A percentile compares a stretch with the other conserved stretches of the same genome.
phyloP scores from a whole-genome alignment of 2,329 filamentous ascomycete species.

The Calcarisporium arbuscula region DNA sequence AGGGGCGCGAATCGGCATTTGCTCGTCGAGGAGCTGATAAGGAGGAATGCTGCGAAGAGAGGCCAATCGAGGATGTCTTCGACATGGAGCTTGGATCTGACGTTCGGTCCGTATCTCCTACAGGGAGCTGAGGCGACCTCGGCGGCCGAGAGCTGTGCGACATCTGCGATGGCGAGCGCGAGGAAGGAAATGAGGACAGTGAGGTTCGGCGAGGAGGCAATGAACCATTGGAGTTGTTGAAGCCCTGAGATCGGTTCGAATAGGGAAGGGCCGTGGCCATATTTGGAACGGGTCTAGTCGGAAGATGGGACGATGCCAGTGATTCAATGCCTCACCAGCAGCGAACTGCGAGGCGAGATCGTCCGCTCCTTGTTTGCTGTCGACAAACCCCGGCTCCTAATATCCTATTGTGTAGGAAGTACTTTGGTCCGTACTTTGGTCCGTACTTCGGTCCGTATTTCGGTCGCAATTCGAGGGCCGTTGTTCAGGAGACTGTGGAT shows the following conservation, averaged over 20 bases:
- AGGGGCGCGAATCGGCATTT: constrained; percentile 44
- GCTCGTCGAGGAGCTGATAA: constrained; percentile 45
- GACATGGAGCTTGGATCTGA: constrained; percentile 55
- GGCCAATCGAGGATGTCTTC: constrained; percentile 53
- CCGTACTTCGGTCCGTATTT: no score
- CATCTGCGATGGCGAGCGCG: constrained; percentile 52
- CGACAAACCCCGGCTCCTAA: no score
- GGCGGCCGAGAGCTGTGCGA: constrained; percentile 47
- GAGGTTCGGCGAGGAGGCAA: constrained; percentile 41
- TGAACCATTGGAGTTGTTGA: constrained; percentile 28
- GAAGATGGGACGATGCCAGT: constrained; percentile 18
- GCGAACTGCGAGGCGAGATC: no score
- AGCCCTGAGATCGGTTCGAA: constrained; percentile 31
- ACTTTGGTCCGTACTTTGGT: no score
- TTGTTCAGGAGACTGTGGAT: no score
- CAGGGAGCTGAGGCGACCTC: constrained; percentile 47
- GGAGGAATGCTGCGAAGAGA: constrained; percentile 57
- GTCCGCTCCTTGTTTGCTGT: no score
- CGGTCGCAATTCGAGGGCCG: no score
- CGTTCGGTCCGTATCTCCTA: constrained; percentile 46
- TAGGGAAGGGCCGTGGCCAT: constrained; percentile 39
- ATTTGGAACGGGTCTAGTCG: constrained; percentile 4
- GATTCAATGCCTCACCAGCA: no score
- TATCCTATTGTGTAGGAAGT: no score
- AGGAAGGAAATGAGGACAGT: constrained; percentile 58